phyloP scores from a whole-genome alignment of 352 stramenopile genomes.

The Blastocystis sp. region DNA sequence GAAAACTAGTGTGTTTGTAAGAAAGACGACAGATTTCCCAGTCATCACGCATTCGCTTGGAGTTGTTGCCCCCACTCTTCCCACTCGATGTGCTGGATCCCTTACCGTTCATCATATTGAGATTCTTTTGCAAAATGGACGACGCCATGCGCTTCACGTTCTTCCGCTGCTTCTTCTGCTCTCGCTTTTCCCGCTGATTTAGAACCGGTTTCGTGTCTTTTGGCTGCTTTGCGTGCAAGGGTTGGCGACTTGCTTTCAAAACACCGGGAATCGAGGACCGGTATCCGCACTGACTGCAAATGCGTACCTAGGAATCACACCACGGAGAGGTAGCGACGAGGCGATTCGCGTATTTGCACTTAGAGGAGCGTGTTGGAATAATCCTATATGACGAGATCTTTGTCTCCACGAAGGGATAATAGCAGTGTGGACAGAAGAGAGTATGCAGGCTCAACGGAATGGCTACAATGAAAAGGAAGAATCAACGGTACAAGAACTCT shows the following conservation, averaged over 20 bases:
- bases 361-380: background rate
- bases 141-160: constrained; percentile 21
- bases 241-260: background rate
- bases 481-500: background rate
- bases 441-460: constrained; percentile 5
- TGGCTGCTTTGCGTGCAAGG: background rate
- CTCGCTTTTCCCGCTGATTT: background rate
- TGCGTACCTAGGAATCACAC: background rate
- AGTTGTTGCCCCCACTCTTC: background rate
- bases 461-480: background rate
- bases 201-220: background rate
- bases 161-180: background rate
- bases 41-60: background rate
- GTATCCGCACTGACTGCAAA: constrained; percentile 6
- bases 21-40: constrained; percentile 30
- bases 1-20: constrained; percentile 19
- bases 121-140: background rate
- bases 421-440: constrained; percentile 37
- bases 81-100: background rate
- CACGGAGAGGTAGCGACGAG: background rate
- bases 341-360: background rate
- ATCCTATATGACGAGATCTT: constrained; percentile 40
- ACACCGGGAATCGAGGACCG: background rate
- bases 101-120: background rate
- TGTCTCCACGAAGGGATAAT: background rate